These are phyloP conservation scores for Zygnema circumcarinatum DNA, from an alignment of 139 green algal genomes.

Conservation along the genomic window DNA sequence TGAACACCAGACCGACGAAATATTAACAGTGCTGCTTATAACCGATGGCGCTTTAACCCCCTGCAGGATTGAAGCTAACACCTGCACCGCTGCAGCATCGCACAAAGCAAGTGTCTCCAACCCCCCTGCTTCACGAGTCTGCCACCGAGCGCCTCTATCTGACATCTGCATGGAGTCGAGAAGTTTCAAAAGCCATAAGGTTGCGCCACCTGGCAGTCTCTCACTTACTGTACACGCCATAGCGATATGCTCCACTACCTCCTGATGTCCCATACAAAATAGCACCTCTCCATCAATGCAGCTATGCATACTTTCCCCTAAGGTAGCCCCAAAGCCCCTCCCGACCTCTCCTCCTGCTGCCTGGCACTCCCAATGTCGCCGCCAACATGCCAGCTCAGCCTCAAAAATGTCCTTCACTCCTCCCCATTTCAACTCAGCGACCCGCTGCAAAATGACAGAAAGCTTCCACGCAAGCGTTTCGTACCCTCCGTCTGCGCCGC, in stretches of 20 bases:
- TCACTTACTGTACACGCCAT: background rate
- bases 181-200: background rate
- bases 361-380: background rate
- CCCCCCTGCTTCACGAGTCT: background rate
- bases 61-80: background rate
- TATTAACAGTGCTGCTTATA: background rate
- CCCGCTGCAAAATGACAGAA: background rate
- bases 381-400: background rate
- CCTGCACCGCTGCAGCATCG: background rate
- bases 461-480: background rate
- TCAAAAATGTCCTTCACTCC: background rate
- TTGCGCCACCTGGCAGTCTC: background rate
- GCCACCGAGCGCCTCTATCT: background rate
- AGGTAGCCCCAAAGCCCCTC: background rate
- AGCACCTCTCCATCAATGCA: background rate
- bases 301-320: background rate
- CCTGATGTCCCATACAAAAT: background rate
- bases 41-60: background rate
- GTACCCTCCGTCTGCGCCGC: background rate
- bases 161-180: background rate
- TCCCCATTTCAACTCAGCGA: background rate
- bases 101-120: background rate
- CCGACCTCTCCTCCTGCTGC: background rate
- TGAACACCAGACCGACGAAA: background rate
- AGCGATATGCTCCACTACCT: background rate